These are phyloP conservation scores for Colletotrichum sp. DNA, from an alignment of 2,329 filamentous ascomycete genomes.

Conservation along the genomic window DNA sequence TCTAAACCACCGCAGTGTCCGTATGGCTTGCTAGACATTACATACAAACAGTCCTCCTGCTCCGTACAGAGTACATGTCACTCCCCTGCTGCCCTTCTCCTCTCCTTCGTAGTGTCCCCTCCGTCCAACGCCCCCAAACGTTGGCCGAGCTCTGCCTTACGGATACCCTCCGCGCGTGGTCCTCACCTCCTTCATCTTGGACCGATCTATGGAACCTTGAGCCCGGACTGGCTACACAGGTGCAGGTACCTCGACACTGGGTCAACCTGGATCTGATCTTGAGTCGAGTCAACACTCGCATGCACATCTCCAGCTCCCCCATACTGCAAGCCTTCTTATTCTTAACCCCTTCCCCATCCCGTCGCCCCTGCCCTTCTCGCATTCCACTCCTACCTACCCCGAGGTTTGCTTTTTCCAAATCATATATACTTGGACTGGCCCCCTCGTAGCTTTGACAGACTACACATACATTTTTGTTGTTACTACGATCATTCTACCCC, in stretches of 20 bases:
- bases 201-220: constrained; percentile 9
- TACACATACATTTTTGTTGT: background rate
- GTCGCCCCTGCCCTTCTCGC: background rate
- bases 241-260: constrained; percentile 12
- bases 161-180: constrained; percentile 10
- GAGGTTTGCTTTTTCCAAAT: background rate
- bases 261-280: constrained; percentile 14
- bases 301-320: background rate
- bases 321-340: constrained; percentile 7
- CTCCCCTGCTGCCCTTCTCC: background rate
- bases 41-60: background rate
- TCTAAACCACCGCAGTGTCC: background rate
- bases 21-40: background rate
- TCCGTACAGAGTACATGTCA: background rate
- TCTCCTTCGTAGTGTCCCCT: background rate
- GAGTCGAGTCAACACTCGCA: constrained; percentile 18
- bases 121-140: background rate
- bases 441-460: background rate
- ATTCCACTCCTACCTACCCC: background rate
- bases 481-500: background rate
- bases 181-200: background rate
- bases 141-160: constrained; percentile 15
- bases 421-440: background rate
- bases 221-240: background rate
- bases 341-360: constrained; percentile 1